A percentile compares a stretch with the other conserved stretches of the same genome.
phyloP scores from a whole-genome alignment of 2,329 filamentous ascomycete species.

The Ascochyta fabae region DNA sequence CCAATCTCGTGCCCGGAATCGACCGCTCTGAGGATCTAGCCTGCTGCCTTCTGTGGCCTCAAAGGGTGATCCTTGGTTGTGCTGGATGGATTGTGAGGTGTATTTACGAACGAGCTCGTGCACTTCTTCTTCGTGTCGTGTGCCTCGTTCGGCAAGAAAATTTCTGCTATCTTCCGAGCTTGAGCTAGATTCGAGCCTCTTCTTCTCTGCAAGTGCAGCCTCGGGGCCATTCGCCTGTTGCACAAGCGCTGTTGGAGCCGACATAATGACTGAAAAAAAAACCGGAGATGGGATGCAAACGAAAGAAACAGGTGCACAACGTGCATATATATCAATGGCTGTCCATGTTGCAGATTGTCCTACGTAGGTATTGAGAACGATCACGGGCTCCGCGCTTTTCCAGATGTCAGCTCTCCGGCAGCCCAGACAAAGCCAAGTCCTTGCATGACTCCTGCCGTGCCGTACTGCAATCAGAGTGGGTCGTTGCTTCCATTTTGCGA shows the following conservation, averaged over 20 bases:
- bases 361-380: not conserved
- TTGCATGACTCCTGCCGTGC: not conserved
- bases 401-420: not conserved
- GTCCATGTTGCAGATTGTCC: not conserved
- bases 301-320: not conserved
- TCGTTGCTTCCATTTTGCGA: not conserved
- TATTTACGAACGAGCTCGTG: slow-evolving; percentile 49
- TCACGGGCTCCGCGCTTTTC: not conserved
- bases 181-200: slow-evolving; percentile 17
- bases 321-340: not conserved
- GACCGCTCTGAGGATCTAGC: slow-evolving; percentile 51
- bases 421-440: not conserved
- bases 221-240: not conserved
- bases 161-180: slow-evolving; percentile 12
- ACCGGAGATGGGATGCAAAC: not conserved
- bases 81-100: slow-evolving; percentile 46
- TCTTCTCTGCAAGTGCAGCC: not conserved
- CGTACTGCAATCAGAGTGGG: not conserved
- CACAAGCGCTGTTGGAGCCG: not conserved
- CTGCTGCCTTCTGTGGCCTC: slow-evolving; percentile 45
- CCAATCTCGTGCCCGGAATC: slow-evolving; percentile 54
- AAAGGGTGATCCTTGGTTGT: slow-evolving; percentile 42
- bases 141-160: slow-evolving; percentile 5
- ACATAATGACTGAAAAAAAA: slow-evolving; percentile 7
- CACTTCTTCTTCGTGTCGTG: slow-evolving; percentile 24